phyloP scores from a whole-genome alignment of 176 grass and related monocot species.

The Triticum timopheevii region DNA sequence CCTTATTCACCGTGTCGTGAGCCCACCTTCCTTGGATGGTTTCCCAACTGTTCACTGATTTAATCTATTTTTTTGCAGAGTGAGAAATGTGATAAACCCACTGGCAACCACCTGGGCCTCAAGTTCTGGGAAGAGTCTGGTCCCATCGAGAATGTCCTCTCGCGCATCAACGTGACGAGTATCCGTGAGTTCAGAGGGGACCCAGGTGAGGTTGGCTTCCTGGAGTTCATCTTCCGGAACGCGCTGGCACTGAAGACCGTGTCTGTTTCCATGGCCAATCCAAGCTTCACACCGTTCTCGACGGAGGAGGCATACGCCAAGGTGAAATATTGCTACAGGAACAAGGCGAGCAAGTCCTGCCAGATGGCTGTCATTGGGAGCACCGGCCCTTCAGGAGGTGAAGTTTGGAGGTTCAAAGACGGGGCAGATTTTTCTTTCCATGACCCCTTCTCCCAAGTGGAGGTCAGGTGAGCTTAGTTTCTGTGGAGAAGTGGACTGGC shows the following conservation, averaged over 20 bases:
- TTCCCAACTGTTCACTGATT: background rate
- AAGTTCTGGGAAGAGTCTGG: background rate
- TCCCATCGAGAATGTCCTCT: background rate
- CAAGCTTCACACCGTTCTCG: background rate
- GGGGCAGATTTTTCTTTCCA: background rate
- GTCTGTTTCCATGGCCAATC: background rate
- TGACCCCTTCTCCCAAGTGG: background rate
- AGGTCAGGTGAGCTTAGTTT: background rate
- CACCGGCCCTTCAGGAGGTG: background rate
- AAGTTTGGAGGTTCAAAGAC: background rate
- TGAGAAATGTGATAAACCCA: background rate
- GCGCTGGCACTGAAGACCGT: background rate
- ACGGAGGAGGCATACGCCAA: background rate
- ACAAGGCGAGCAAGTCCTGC: background rate
- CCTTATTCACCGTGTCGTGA: background rate
- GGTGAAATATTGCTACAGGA: background rate
- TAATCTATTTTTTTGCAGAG: background rate
- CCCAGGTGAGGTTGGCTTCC: background rate
- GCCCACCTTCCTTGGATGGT: background rate
- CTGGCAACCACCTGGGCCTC: background rate
- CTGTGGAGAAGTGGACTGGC: background rate
- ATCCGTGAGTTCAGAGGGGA: background rate
- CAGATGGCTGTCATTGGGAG: background rate
- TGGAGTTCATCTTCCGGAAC: background rate
- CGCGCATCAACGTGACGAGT: background rate